phyloP scores from a whole-genome alignment of 441 rosid species.

The Monsonia emarginata region DNA sequence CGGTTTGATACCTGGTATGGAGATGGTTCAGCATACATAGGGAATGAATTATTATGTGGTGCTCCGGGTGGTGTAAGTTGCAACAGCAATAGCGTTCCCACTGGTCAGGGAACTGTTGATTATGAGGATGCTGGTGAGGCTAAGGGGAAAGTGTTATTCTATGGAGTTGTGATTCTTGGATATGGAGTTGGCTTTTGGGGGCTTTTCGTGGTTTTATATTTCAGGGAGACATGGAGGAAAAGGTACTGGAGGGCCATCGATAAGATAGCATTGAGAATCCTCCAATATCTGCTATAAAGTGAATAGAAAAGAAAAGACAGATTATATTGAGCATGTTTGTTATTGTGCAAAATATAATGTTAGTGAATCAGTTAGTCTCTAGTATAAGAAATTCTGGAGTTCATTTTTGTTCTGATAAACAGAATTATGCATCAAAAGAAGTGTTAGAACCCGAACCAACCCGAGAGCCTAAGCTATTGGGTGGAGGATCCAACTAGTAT shows the following conservation, averaged over 20 bases:
- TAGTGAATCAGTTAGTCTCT: not conserved
- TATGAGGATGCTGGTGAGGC: not conserved
- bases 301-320: not conserved
- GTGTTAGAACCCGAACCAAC: too few relatives aligned
- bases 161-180: slow-evolving; percentile 1
- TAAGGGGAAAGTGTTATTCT: not conserved
- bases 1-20: slow-evolving; percentile 5
- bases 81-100: not conserved
- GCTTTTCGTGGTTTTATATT: not conserved
- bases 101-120: not conserved
- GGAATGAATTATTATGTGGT: slow-evolving; percentile 7
- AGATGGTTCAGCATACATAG: slow-evolving; percentile 5
- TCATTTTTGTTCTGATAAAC: too few relatives aligned
- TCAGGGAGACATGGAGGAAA: not conserved
- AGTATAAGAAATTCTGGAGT: too few relatives aligned
- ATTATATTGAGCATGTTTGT: not conserved
- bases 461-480: too few relatives aligned
- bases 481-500: too few relatives aligned
- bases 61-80: slow-evolving; percentile 11
- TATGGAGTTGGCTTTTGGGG: slow-evolving; percentile 1
- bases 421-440: too few relatives aligned
- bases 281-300: not conserved
- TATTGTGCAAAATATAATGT: not conserved
- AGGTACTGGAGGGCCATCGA: slow-evolving; percentile 7
- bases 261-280: not conserved